A percentile compares a stretch with the other conserved stretches of the same genome.
These are phyloP conservation scores for Nakazawaea wyomingensis DNA, from an alignment of 805 yeast species.

Conservation along the genomic window DNA sequence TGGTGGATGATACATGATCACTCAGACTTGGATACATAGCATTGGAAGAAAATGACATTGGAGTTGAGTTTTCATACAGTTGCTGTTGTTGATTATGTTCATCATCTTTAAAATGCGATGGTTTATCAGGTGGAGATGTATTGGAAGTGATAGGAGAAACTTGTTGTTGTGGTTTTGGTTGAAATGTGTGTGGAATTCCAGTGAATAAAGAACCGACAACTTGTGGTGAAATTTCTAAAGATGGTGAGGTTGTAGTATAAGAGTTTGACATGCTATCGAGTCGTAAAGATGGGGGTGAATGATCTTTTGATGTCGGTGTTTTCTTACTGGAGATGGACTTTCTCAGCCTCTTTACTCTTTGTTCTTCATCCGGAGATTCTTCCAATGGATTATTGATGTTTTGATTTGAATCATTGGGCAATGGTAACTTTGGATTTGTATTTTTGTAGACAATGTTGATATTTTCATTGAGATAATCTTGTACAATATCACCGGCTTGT, in stretches of 20 bases:
- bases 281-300: background rate
- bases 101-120: background rate
- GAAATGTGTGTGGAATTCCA: background rate
- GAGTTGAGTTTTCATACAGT: constrained; percentile 2
- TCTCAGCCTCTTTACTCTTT: background rate
- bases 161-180: constrained; percentile 4
- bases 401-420: constrained; percentile 8
- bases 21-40: constrained; percentile 2
- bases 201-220: constrained; percentile 4
- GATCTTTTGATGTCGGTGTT: background rate
- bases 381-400: background rate
- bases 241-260: background rate
- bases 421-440: constrained; percentile 46
- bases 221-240: constrained; percentile 8
- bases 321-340: background rate
- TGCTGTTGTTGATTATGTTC: background rate
- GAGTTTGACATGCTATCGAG: background rate
- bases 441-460: constrained; percentile 48
- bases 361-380: background rate
- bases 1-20: background rate
- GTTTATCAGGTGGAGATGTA: constrained; percentile 10
- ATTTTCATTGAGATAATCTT: constrained; percentile 39
- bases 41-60: constrained; percentile 2
- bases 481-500: constrained; percentile 14
- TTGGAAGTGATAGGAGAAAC: constrained; percentile 8